Conservation (phyloP, 768 basidiomycete genomes). For the Sporobolomyces roseus region DNA sequence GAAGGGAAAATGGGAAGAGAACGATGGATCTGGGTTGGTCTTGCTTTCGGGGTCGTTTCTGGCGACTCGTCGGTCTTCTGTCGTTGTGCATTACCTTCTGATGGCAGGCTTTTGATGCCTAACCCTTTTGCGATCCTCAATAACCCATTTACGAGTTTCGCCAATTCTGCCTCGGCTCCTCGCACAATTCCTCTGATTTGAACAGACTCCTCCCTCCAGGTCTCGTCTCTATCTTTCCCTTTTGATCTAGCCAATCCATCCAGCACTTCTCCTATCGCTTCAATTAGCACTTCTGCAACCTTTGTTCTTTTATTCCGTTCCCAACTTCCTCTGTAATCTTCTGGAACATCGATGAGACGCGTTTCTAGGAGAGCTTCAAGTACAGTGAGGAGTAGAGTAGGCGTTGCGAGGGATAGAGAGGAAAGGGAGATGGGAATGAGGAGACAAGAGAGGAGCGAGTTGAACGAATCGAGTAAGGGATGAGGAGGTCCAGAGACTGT, state of each 20-base stretch:
- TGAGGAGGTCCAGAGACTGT: background rate
- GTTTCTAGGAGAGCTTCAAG: constrained; percentile 32
- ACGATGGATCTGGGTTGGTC: too few relatives aligned
- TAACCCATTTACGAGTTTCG: constrained; percentile 6
- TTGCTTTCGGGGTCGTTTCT: too few relatives aligned
- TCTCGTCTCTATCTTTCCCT: background rate
- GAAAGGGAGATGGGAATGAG: background rate
- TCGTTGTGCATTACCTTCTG: too few relatives aligned
- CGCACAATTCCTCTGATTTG: constrained; percentile 6
- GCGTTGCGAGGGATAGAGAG: constrained; percentile 25
- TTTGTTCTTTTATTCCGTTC: background rate
- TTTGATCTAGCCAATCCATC: background rate
- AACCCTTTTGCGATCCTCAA: constrained; percentile 17
- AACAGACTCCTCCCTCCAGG: background rate
- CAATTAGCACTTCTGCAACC: background rate
- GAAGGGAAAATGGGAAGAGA: too few relatives aligned
- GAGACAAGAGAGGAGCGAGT: background rate
- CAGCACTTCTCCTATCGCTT: constrained; percentile 14
- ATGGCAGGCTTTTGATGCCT: background rate
- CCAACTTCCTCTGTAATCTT: constrained; percentile 4
- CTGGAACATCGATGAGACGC: constrained; percentile 19
- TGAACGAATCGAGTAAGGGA: background rate
- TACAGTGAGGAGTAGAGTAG: constrained; percentile 22
- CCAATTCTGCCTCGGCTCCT: constrained; percentile 2
- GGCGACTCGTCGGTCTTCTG: too few relatives aligned